Evolutionary conservation across 2,329 filamentous ascomycete genomes (phyloP).

Genomic region (Knoxdaviesia proteae): DNA sequence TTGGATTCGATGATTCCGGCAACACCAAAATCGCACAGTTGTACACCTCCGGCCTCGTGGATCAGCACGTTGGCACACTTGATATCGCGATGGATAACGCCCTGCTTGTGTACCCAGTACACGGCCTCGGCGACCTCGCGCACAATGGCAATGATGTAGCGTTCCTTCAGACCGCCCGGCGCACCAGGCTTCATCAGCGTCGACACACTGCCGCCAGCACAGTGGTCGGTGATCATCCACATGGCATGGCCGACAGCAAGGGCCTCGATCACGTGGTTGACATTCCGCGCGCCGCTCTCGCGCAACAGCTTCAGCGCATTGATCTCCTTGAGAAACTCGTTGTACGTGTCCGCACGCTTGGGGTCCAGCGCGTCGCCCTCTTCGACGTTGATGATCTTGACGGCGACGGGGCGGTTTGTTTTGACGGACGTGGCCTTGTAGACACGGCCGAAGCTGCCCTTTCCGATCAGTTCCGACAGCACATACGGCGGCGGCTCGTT

Average conservation of each 20-base stretch:
- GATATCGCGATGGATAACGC: slow-evolving; percentile 51
- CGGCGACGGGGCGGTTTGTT: slow-evolving; percentile 38
- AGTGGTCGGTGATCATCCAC: slow-evolving; percentile 80
- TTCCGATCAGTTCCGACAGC: slow-evolving; percentile 54
- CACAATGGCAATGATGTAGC: slow-evolving; percentile 47
- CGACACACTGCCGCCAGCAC: slow-evolving; percentile 63
- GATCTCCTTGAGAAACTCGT: slow-evolving; percentile 49
- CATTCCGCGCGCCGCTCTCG: slow-evolving; percentile 54
- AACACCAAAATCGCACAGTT: slow-evolving; percentile 72
- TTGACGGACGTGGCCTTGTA: slow-evolving; percentile 37
- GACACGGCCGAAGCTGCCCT: slow-evolving; percentile 53
- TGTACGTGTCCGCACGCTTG: slow-evolving; percentile 43
- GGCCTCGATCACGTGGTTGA: slow-evolving; percentile 65
- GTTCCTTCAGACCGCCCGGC: slow-evolving; percentile 45
- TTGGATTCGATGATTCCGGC: slow-evolving; percentile 58
- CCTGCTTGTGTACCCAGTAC: slow-evolving; percentile 45
- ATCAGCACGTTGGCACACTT: slow-evolving; percentile 66
- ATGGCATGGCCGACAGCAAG: slow-evolving; percentile 58
- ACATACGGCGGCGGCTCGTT: slow-evolving; percentile 43
- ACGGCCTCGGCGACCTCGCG: slow-evolving; percentile 46
- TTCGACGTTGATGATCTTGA: slow-evolving; percentile 74
- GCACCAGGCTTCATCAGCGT: slow-evolving; percentile 49
- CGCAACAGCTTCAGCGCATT: slow-evolving; percentile 51
- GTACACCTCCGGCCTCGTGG: slow-evolving; percentile 54
- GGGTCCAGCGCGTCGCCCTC: slow-evolving; percentile 49